These are phyloP conservation scores for Triangularia verruculosa DNA, from an alignment of 2,329 filamentous ascomycete genomes.

Conservation along the genomic window DNA sequence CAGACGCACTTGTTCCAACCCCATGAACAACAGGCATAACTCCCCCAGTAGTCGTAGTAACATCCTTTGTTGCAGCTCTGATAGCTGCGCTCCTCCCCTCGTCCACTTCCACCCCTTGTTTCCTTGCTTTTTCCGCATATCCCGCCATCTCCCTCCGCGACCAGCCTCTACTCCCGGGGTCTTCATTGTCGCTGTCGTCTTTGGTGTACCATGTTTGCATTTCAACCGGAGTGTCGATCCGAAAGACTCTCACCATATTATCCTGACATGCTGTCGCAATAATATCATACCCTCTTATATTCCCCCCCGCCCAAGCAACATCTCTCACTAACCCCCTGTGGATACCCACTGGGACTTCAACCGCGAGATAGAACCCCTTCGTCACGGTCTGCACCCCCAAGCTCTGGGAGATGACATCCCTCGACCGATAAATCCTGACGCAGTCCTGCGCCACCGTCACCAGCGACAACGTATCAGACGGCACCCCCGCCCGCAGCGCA, in stretches of 20 bases:
- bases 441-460: conserved; percentile 83
- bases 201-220: conserved; percentile 33
- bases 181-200: conserved; percentile 30
- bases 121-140: not conserved
- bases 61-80: not conserved
- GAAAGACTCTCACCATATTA: conserved; percentile 84
- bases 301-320: conserved; percentile 88
- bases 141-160: not conserved
- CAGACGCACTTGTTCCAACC: not conserved
- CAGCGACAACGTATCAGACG: conserved; percentile 72
- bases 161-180: not conserved
- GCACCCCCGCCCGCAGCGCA: conserved; percentile 75
- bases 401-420: conserved; percentile 52
- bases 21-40: not conserved
- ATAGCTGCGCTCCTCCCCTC: not conserved
- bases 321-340: conserved; percentile 80
- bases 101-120: not conserved
- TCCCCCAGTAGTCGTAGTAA: not conserved
- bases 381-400: conserved; percentile 53
- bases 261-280: conserved; percentile 93
- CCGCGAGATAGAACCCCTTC: conserved; percentile 82
- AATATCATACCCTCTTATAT: conserved; percentile 84
- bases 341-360: conserved; percentile 59
- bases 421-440: conserved; percentile 79
- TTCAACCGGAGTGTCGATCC: conserved; percentile 61